These are phyloP conservation scores for Aspergillus sojae DNA, from an alignment of 2,329 filamentous ascomycete genomes.

Conservation along the genomic window DNA sequence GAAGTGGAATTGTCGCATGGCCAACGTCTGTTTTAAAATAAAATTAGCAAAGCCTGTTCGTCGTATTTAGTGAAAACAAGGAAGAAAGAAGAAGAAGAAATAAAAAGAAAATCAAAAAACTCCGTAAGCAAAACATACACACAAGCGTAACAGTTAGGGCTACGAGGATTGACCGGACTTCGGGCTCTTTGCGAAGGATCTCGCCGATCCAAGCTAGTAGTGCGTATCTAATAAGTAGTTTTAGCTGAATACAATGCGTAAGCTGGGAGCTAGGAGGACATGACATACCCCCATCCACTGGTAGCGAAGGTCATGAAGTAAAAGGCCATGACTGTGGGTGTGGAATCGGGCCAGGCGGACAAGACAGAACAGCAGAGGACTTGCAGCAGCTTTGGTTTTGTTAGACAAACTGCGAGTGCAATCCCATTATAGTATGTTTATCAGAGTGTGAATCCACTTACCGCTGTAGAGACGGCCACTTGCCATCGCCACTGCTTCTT, in stretches of 20 bases:
- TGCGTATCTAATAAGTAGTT: constrained; percentile 7
- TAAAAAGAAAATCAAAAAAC: too few relatives aligned
- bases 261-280: neutral
- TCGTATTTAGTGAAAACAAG: neutral
- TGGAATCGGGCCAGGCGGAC: constrained; percentile 15
- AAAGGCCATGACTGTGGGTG: constrained; percentile 17
- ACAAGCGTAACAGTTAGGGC: constrained; percentile 22
- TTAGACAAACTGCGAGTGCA: neutral
- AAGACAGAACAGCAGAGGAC: constrained; percentile 10
- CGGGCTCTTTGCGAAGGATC: constrained; percentile 21
- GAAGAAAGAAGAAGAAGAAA: neutral
- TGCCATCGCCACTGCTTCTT: constrained; percentile 25
- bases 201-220: constrained; percentile 23
- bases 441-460: neutral
- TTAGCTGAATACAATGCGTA: neutral
- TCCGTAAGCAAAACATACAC: constrained; percentile 5
- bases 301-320: constrained; percentile 26
- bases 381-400: constrained; percentile 6
- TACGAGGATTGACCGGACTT: constrained; percentile 21
- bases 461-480: constrained; percentile 15
- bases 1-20: constrained; percentile 25
- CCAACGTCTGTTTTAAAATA: constrained; percentile 14
- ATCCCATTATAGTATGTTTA: neutral
- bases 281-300: constrained; percentile 16
- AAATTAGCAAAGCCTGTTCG: neutral